Evolutionary conservation across 2,329 filamentous ascomycete species (phyloP).

Genomic region (Venturia pyrina): DNA sequence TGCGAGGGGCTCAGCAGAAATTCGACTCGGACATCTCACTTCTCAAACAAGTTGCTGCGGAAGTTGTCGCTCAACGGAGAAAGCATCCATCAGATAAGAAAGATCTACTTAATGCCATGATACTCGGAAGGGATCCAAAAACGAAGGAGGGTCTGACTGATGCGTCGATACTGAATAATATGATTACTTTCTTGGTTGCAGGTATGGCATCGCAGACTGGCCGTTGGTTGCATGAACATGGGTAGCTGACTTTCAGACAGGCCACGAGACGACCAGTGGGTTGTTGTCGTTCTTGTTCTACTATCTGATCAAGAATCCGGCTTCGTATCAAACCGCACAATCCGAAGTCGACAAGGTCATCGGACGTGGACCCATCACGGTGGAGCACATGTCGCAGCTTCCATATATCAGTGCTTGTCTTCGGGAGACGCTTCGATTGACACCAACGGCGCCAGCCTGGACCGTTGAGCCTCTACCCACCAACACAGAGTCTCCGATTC

Average conservation of each 20-base stretch:
- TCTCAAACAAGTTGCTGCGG: constrained; percentile 29
- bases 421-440: constrained; percentile 38
- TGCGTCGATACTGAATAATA: constrained; percentile 55
- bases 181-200: constrained; percentile 56
- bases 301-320: constrained; percentile 33
- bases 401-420: constrained; percentile 40
- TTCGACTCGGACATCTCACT: constrained; percentile 39
- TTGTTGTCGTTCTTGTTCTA: constrained; percentile 11
- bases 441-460: constrained; percentile 45
- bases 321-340: constrained; percentile 39
- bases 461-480: constrained; percentile 21
- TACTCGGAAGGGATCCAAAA: constrained; percentile 50
- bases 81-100: constrained; percentile 35
- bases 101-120: constrained; percentile 40
- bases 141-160: constrained; percentile 50
- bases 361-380: constrained; percentile 33
- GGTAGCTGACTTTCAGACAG: not conserved
- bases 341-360: constrained; percentile 45
- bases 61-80: constrained; percentile 7
- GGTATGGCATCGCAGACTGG: constrained; percentile 37
- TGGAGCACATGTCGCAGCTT: constrained; percentile 42
- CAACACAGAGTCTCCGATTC: constrained; percentile 13
- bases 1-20: not conserved
- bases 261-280: constrained; percentile 21
- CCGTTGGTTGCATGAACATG: too few relatives aligned